Evolutionary conservation across 768 basidiomycete species (phyloP), one percentile per base, ranked within the genome.

Genomic region (Phallus indusiatus): DNA sequence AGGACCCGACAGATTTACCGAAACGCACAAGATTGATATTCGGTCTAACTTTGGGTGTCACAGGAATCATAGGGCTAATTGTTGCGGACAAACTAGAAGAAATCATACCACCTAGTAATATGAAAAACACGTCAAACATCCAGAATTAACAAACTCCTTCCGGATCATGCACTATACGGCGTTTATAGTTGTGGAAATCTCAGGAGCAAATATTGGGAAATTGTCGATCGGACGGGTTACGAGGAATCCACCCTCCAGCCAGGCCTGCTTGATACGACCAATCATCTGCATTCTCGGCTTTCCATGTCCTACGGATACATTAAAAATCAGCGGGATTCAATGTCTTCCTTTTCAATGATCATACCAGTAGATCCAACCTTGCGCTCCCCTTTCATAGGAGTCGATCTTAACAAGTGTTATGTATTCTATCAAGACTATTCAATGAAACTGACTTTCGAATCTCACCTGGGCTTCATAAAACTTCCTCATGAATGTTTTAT

Each of bases 201-300:
- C 54, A 64, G 20, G 56, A 46, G 62, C 88, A 94, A 56, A 86
- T 86, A 63, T 74, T 78, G 16, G 84, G 86, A 70, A 81, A 90
- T 65, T 73, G 65, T 54, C 74, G 69, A 42, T 77, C 42, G 9
- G 77, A 76, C 1, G 83, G 80, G 68, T 78, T 69, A 62, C 76
- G 69, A 9, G 93, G 92, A 67, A 95, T 94, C 90, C 89, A 94
- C 20, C 92, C 92, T 61, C 84, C 78, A 12, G 74, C 69, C 35
- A 94, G 74, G 46, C 91, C 91, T 49, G 86, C 84, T 63, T 88
- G 81, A 74, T 95, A 95, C 0, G 86, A 79, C 94, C 94, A 96
- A 60, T 95, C 94, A 62, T 90, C 88, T 1, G 89, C 85, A 61
- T 73, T 73, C 70, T 92, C 90, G 0, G 88, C 70, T 73, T 91